phyloP scores from a whole-genome alignment of 208 protist species.

The Endotrypanum monterogeii region DNA sequence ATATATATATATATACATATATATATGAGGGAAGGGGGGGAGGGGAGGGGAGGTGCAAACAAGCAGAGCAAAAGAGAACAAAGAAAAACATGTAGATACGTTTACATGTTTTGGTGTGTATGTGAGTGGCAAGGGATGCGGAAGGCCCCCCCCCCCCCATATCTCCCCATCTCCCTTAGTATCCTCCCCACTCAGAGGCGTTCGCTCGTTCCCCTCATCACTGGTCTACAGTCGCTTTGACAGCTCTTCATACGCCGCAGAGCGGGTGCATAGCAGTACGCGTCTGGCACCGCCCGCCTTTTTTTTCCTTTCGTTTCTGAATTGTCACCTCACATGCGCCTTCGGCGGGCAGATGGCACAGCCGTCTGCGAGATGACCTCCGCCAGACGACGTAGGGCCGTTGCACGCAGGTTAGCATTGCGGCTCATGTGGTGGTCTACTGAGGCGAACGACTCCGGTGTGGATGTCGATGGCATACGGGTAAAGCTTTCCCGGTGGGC shows the following conservation, averaged over 20 bases:
- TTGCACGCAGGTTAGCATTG: conserved; percentile 36
- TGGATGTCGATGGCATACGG: neutral
- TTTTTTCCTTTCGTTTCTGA: neutral
- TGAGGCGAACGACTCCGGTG: neutral
- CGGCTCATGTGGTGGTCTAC: conserved; percentile 15
- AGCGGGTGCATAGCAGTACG: neutral
- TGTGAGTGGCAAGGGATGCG: neutral
- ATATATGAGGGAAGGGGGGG: neutral
- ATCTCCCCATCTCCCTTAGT: neutral
- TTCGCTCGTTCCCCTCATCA: neutral
- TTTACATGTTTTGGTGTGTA: neutral
- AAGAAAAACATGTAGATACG: neutral
- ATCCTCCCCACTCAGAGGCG: neutral
- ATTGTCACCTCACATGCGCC: neutral
- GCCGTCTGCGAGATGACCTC: conserved; percentile 72
- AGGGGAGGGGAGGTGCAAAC: neutral
- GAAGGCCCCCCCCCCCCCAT: neutral
- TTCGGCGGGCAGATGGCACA: conserved; percentile 21
- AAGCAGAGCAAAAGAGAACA: neutral
- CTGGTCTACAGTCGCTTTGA: neutral
- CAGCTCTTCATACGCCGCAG: neutral
- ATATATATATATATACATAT: neutral
- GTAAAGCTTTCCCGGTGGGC: neutral
- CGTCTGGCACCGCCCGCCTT: neutral
- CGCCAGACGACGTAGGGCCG: conserved; percentile 50